A percentile compares a stretch with the other conserved stretches of the same genome.
phyloP scores from a whole-genome alignment of 225 moss, liverwort and hornwort genomes.

The Sphagnum tenellum region DNA sequence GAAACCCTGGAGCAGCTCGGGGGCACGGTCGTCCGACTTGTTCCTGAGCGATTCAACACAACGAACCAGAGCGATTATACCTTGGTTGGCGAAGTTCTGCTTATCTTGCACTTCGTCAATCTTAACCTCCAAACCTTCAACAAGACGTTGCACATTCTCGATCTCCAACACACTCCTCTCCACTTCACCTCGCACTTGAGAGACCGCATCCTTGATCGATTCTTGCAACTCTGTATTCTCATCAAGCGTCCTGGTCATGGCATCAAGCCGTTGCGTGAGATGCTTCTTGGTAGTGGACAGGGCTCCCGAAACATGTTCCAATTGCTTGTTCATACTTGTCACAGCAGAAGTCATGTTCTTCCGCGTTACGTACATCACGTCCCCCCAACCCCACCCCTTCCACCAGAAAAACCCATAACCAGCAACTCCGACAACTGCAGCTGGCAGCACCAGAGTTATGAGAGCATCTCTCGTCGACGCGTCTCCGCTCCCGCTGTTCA shows the following conservation, averaged over 20 bases:
- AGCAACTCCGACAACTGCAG: constrained; percentile 40
- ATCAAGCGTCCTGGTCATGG: constrained; percentile 40
- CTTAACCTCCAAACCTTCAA: constrained; percentile 65
- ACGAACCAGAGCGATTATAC: constrained; percentile 50
- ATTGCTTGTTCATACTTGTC: constrained; percentile 44
- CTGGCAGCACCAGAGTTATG: constrained; percentile 44
- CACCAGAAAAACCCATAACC: constrained; percentile 65
- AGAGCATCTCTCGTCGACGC: constrained; percentile 23
- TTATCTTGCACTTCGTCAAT: constrained; percentile 55
- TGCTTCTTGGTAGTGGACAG: constrained; percentile 65
- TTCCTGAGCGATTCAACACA: constrained; percentile 40
- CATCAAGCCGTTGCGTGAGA: constrained; percentile 51
- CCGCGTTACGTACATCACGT: constrained; percentile 67
- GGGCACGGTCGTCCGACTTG: constrained; percentile 19
- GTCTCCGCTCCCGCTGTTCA: constrained; percentile 23
- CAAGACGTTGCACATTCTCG: constrained; percentile 41
- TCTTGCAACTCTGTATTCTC: constrained; percentile 39
- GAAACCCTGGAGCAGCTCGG: constrained; percentile 46
- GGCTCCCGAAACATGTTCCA: constrained; percentile 53
- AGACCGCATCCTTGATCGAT: constrained; percentile 56
- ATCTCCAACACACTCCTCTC: constrained; percentile 57
- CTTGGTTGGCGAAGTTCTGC: constrained; percentile 64
- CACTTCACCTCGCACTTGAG: constrained; percentile 41
- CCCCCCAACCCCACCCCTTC: constrained; percentile 55
- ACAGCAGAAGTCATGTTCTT: constrained; percentile 42